These are phyloP conservation scores for Aspergillus baeticus DNA, from an alignment of 495 filamentous ascomycete genomes.

Conservation along the genomic window DNA sequence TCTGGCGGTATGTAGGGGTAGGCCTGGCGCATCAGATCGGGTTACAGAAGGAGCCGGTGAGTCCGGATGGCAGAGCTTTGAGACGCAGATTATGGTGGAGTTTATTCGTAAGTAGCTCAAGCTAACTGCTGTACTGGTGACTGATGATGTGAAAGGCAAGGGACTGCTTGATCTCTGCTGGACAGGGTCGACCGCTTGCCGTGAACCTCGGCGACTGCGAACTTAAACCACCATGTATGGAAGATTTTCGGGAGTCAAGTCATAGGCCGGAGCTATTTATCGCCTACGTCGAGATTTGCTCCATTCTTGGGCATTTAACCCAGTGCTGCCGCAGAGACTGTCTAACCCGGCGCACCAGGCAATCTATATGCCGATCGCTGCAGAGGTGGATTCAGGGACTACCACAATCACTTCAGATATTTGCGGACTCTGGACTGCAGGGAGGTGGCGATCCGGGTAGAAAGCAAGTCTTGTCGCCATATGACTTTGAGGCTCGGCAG, in stretches of 20 bases:
- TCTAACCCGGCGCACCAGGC: no score
- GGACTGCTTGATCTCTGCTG: slow-evolving; percentile 28
- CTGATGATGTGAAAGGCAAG: slow-evolving; percentile 16
- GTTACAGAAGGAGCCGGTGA: slow-evolving; percentile 24
- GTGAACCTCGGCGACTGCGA: slow-evolving; percentile 25
- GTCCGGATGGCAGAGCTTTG: slow-evolving; percentile 14
- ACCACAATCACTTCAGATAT: no score
- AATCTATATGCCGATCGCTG: no score
- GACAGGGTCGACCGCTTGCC: slow-evolving; percentile 25
- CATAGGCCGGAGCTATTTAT: neutral
- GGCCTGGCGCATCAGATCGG: slow-evolving; percentile 28
- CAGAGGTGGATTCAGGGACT: no score
- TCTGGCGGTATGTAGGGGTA: slow-evolving; percentile 28
- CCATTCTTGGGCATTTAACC: no score
- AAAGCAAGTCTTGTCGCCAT: neutral
- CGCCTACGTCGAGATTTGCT: no score
- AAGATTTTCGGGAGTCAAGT: slow-evolving; percentile 23
- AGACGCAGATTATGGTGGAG: slow-evolving; percentile 30
- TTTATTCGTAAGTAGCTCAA: slow-evolving; percentile 21
- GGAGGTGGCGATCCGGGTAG: neutral
- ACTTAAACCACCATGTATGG: slow-evolving; percentile 17
- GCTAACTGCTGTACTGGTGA: neutral
- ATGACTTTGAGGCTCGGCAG: slow-evolving; percentile 26
- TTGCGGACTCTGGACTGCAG: no score
- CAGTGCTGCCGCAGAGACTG: no score